Conservation (phyloP, 208 protist genomes). For the Acanthamoeba lenticulata region DNA sequence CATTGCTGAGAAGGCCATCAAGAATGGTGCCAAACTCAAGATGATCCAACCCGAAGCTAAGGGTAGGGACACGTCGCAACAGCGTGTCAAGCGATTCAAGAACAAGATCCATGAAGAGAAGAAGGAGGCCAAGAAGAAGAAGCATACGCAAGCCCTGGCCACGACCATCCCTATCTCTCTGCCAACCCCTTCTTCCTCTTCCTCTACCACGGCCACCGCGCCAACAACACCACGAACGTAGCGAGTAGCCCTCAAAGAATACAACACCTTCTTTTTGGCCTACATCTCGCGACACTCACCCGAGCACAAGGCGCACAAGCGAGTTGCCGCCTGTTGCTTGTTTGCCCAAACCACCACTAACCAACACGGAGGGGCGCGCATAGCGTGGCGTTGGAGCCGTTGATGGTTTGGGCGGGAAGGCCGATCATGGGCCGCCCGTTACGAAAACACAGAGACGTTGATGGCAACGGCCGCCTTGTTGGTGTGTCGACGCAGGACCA, state of each 20-base stretch:
- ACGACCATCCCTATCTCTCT: not conserved
- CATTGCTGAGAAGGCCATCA: not conserved
- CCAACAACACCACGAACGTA: not conserved
- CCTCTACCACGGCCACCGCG: not conserved
- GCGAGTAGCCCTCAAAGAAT: not conserved
- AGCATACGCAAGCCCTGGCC: not conserved
- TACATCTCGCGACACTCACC: no score
- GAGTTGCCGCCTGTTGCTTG: not conserved
- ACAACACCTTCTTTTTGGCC: not conserved
- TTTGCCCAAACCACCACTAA: not conserved
- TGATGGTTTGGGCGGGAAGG: not conserved
- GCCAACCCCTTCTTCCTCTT: not conserved
- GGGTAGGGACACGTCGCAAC: not conserved
- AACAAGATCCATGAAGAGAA: constrained; percentile 7
- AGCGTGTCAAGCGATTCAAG: constrained; percentile 29
- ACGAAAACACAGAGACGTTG: not conserved
- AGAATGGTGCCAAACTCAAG: constrained; percentile 6
- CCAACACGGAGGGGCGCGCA: no score
- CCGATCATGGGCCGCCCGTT: no score
- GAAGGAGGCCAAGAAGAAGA: not conserved
- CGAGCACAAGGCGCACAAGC: not conserved
- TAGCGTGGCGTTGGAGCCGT: no score
- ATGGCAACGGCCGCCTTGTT: not conserved
- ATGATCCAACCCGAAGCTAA: not conserved
- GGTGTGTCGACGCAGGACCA: not conserved